Evolutionary conservation across 1,284 basidiomycete species (phyloP).

Genomic region (Ganoderma lucidum): DNA sequence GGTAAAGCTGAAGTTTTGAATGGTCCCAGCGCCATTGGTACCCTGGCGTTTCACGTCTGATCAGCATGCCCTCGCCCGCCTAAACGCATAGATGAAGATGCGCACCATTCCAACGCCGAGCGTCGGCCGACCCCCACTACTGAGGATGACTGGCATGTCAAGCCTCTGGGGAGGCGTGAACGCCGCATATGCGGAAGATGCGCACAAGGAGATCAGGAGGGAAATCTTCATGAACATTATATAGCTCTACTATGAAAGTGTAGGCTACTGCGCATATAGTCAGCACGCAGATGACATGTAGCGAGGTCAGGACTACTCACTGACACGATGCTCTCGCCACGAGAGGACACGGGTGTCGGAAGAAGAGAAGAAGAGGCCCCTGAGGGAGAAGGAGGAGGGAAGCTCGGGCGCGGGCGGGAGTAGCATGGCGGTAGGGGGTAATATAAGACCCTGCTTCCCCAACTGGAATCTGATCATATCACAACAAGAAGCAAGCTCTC

Average conservation of each 20-base stretch:
- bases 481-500: not conserved
- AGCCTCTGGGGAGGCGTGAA: conserved; percentile 24
- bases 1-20: conserved; percentile 49
- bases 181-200: conserved; percentile 19
- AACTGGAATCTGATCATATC: not conserved
- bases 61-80: not conserved
- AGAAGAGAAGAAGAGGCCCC: conserved; percentile 6
- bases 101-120: conserved; percentile 34
- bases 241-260: conserved; percentile 17
- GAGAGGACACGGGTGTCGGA: not conserved
- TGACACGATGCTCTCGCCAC: not conserved
- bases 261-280: not conserved
- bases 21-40: conserved; percentile 34
- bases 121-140: conserved; percentile 35
- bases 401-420: not conserved
- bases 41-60: conserved; percentile 6
- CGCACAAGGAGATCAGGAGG: conserved; percentile 28
- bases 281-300: not conserved
- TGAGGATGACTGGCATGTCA: conserved; percentile 28
- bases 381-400: not conserved
- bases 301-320: not conserved
- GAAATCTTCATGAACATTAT: conserved; percentile 28
- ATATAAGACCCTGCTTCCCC: conserved; percentile 7
- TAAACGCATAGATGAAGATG: not conserved
- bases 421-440: not conserved